Conservation (phyloP, 257 asterid species). For the Salvia splendens region DNA sequence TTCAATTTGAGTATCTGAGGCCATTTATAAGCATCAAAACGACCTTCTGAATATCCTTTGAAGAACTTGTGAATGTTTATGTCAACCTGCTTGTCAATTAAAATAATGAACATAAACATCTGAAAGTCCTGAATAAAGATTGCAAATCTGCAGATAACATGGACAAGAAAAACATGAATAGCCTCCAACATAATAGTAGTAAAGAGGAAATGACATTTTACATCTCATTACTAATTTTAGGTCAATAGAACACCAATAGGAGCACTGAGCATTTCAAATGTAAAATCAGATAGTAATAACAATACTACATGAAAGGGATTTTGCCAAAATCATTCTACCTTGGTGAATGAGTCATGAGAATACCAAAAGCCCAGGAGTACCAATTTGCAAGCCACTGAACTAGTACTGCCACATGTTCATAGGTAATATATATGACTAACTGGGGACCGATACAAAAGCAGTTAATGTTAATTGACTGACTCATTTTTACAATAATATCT, state of each 20-base stretch:
- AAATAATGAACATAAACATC: conserved; percentile 23
- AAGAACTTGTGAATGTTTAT: conserved; percentile 69
- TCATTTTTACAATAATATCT: background rate
- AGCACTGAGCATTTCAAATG: background rate
- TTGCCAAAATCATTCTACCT: conserved; percentile 12
- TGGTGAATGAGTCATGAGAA: conserved; percentile 20
- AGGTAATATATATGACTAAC: background rate
- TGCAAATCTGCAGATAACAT: conserved; percentile 6
- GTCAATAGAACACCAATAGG: background rate
- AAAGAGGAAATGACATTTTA: conserved; percentile 13
- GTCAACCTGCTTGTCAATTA: conserved; percentile 57
- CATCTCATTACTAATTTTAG: conserved; percentile 11
- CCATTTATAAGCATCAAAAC: conserved; percentile 46
- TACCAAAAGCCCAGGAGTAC: background rate
- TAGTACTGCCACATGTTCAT: background rate
- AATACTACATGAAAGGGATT: conserved; percentile 3
- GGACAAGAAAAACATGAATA: conserved; percentile 8
- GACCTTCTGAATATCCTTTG: conserved; percentile 53
- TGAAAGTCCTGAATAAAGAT: background rate
- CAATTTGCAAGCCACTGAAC: background rate
- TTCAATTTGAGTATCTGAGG: conserved; percentile 78
- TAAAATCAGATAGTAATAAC: conserved; percentile 7
- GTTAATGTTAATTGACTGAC: conserved; percentile 12
- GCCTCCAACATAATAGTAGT: conserved; percentile 7
- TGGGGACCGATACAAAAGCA: background rate